Evolutionary conservation across 2,329 filamentous ascomycete genomes (phyloP).

Genomic region (Xylaria sp.): DNA sequence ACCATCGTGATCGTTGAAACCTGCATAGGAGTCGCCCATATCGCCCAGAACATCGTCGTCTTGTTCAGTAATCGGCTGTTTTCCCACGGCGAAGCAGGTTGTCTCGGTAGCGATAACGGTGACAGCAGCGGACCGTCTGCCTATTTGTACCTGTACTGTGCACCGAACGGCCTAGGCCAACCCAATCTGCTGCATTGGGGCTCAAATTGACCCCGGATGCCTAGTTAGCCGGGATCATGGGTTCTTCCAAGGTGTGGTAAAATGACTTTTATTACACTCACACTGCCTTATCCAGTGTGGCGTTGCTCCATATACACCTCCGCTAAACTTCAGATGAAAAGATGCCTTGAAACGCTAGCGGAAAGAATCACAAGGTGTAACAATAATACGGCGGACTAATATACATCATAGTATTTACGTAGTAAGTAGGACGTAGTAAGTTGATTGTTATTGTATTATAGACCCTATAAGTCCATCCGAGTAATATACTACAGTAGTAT

Average conservation of each 20-base stretch:
- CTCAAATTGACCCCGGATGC: conserved; percentile 28
- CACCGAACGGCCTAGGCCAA: conserved; percentile 19
- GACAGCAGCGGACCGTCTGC: neutral
- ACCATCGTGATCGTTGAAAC: neutral
- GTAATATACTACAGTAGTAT: no score
- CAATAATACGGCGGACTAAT: neutral
- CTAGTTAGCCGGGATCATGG: conserved; percentile 26
- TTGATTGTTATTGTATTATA: neutral
- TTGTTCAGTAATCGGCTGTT: conserved; percentile 8
- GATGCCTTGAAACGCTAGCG: conserved; percentile 11
- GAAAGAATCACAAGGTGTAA: conserved; percentile 7
- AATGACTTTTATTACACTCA: neutral
- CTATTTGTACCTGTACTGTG: conserved; percentile 28
- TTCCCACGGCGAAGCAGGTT: neutral
- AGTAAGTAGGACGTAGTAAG: no score
- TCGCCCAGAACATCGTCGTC: neutral
- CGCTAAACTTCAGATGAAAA: conserved; percentile 27
- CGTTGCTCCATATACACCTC: neutral
- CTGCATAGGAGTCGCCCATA: neutral
- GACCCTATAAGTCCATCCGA: neutral
- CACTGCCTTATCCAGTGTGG: neutral
- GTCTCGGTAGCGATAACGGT: neutral
- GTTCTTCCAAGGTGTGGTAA: conserved; percentile 15
- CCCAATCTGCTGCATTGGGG: conserved; percentile 29
- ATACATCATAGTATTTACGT: neutral